Evolutionary conservation across 495 filamentous ascomycete species (phyloP).

Genomic region (Aspergillus carlsbadensis): DNA sequence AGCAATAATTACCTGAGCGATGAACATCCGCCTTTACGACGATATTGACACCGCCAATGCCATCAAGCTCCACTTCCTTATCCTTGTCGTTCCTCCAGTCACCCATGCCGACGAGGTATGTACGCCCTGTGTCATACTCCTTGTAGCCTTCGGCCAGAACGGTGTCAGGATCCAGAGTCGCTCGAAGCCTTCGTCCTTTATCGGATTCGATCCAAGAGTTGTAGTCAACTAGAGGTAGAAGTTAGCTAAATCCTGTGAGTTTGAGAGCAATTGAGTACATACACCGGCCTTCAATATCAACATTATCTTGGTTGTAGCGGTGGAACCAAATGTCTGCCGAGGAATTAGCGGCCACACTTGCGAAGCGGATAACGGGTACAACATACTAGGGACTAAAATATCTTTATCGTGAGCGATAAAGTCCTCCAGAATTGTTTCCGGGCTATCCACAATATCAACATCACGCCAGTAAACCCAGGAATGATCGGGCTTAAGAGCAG

Average conservation of each 20-base stretch:
- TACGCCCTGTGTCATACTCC: constrained; percentile 85
- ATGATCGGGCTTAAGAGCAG: constrained; percentile 86
- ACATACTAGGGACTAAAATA: constrained; percentile 90
- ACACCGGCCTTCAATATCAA: constrained; percentile 94
- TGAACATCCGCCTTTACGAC: constrained; percentile 97
- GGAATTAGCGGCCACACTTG: constrained; percentile 22
- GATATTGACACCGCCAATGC: constrained; percentile 96
- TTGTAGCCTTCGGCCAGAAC: constrained; percentile 93
- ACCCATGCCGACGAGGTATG: constrained; percentile 82
- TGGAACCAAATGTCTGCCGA: constrained; percentile 94
- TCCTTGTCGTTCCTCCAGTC: constrained; percentile 91
- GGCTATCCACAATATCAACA: constrained; percentile 92
- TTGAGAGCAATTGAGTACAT: constrained; percentile 33
- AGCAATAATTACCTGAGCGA: constrained; percentile 66
- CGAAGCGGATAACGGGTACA: not conserved
- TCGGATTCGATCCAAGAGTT: constrained; percentile 98
- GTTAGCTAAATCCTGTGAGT: constrained; percentile 10
- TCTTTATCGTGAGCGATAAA: constrained; percentile 92
- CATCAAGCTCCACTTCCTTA: constrained; percentile 86
- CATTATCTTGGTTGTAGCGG: constrained; percentile 68
- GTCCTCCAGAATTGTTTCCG: constrained; percentile 84
- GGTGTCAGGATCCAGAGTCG: constrained; percentile 70
- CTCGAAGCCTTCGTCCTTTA: constrained; percentile 69
- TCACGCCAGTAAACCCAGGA: constrained; percentile 99
- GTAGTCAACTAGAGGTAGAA: constrained; percentile 73